A percentile compares a stretch with the other conserved stretches of the same genome.
Evolutionary conservation across 208 protist genomes (phyloP).

Genomic region (Angomonas desouzai): DNA sequence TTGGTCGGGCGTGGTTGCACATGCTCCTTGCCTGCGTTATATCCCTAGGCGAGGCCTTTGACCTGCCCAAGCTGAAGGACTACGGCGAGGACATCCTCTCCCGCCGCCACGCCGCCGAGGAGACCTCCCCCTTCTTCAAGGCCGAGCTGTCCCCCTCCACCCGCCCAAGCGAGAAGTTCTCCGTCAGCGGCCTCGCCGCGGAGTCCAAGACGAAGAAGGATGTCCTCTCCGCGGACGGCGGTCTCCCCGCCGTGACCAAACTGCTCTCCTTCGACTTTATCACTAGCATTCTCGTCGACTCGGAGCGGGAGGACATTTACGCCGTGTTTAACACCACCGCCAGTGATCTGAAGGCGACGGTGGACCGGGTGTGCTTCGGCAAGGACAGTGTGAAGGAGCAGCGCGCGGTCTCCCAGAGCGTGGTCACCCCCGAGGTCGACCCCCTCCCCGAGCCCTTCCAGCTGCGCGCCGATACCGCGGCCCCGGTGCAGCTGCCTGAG

Average conservation of each 20-base stretch:
- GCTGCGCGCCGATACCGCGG: constrained; percentile 6
- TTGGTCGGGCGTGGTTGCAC: constrained; percentile 69
- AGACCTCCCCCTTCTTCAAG: constrained; percentile 47
- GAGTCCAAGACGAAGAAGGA: constrained; percentile 22
- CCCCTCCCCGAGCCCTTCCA: constrained; percentile 13
- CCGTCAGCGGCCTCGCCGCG: constrained; percentile 29
- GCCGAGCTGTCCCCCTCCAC: constrained; percentile 12
- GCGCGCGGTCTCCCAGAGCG: not conserved
- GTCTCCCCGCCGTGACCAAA: constrained; percentile 33
- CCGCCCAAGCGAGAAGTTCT: constrained; percentile 20
- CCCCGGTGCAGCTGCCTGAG: constrained; percentile 2
- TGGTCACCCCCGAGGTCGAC: not conserved
- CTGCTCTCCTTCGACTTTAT: constrained; percentile 50
- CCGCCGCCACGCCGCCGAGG: constrained; percentile 27
- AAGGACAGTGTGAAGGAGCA: not conserved
- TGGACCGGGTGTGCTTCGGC: not conserved
- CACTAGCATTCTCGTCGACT: constrained; percentile 47
- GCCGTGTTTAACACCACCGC: constrained; percentile 28
- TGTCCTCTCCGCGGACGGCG: constrained; percentile 22
- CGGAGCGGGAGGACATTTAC: constrained; percentile 32
- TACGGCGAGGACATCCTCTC: constrained; percentile 52
- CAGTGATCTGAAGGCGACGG: not conserved
- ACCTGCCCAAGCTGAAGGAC: constrained; percentile 33
- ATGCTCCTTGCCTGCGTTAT: constrained; percentile 43
- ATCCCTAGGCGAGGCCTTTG: constrained; percentile 35